Evolutionary conservation across 805 yeast species (phyloP), one percentile per base, ranked within the genome.

Genomic region (Grigorovia transvaalensis): DNA sequence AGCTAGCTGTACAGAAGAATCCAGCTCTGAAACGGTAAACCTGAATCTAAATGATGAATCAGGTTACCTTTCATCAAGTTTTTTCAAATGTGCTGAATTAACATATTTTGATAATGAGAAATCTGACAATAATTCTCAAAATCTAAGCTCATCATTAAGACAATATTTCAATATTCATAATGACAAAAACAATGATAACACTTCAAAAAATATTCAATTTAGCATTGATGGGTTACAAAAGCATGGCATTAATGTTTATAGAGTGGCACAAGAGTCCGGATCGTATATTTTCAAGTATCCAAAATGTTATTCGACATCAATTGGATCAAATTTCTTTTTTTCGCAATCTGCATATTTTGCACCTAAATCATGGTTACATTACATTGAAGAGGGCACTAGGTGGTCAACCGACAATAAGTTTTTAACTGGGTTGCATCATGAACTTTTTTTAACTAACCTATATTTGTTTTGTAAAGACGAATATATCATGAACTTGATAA

Each of bases 261-360:
- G 76, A 6, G 67, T 77, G 0, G 61, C 73, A n/a, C 90, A 84
- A 61, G 71, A 70, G 42, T 80, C 83, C 0, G 86, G 87, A 0
- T 85, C 84, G 40, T 72, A 74, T 51, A 66, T 85, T 6, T 68
- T 83, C 53, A 80, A 75, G 51, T 80, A 68, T 56, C 88, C 90
- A 0, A 71, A 73, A 51, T 60, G 78, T 0, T 83, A 78, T 59
- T 69, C 82, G 1, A 63, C 80, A 13, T 67, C 63, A 4, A 60
- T 82, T 2, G 78, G 83, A 0, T 62, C 78, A 15, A 89, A 88
- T 0, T 72, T 79, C 49, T 74, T 74, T 44, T 63, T 82, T 6
- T 74, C 77, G 50, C 86, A 84, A 63, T 71, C 74, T 40, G 78
- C 76, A 2, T 74, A 75, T 51, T 76, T 83, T 69, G 84, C 85